phyloP scores from a whole-genome alignment of 495 filamentous ascomycete species.

The Cairneyella variabilis region DNA sequence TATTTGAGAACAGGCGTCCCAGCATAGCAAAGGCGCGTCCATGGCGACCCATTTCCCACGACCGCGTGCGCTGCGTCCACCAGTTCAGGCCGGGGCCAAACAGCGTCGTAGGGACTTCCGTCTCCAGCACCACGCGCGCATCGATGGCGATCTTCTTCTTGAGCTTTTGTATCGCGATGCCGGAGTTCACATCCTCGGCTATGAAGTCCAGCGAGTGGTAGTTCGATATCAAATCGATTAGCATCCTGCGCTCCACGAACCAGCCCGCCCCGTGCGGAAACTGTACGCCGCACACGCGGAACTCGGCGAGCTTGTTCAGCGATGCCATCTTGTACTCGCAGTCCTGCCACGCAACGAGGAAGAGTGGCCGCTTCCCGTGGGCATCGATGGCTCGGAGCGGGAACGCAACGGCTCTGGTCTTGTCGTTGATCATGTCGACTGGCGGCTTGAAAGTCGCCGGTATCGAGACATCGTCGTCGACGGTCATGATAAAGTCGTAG shows the following conservation, averaged over 20 bases:
- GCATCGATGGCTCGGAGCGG: conserved; percentile 41
- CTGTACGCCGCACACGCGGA: background rate
- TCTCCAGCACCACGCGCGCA: background rate
- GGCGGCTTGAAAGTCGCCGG: conserved; percentile 41
- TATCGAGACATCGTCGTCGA: conserved; percentile 46
- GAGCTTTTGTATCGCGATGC: background rate
- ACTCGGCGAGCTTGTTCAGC: conserved; percentile 18
- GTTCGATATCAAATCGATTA: conserved; percentile 4
- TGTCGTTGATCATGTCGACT: conserved; percentile 34
- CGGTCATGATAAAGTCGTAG: conserved; percentile 40
- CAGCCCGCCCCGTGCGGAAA: conserved; percentile 15
- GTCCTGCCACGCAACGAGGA: conserved; percentile 44
- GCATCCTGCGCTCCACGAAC: conserved; percentile 5
- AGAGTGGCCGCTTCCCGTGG: conserved; percentile 29
- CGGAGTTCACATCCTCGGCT: conserved; percentile 1
- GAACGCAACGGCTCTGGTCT: conserved; percentile 39
- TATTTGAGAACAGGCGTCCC: conserved; percentile 1
- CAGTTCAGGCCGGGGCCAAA: conserved; percentile 6
- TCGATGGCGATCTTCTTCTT: conserved; percentile 2
- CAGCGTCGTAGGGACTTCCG: conserved; percentile 12
- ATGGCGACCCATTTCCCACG: conserved; percentile 6
- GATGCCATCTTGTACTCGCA: conserved; percentile 44
- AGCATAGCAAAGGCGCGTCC: background rate
- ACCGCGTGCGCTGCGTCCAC: background rate
- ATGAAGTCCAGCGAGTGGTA: conserved; percentile 7